Evolutionary conservation across 495 filamentous ascomycete species (phyloP).

Genomic region (Penicillium soppii): DNA sequence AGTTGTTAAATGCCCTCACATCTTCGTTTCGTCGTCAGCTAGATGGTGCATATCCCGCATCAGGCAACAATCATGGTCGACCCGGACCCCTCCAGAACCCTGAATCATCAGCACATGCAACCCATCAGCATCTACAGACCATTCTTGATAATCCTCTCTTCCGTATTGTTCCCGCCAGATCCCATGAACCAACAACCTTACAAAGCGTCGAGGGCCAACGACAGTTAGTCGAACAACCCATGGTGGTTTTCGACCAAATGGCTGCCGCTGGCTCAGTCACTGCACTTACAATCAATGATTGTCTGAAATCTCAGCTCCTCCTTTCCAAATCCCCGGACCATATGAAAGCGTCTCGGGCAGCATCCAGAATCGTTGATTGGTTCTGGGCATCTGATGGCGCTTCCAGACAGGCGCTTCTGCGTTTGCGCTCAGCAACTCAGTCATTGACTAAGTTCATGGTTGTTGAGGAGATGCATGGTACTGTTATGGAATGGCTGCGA

Average conservation of each 20-base stretch:
- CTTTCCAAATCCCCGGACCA: slow-evolving; percentile 21
- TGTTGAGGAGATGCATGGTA: slow-evolving; percentile 36
- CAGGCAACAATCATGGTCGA: slow-evolving; percentile 21
- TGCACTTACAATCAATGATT: slow-evolving; percentile 13
- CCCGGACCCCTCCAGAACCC: slow-evolving; percentile 32
- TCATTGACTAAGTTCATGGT: slow-evolving; percentile 40
- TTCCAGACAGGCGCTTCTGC: slow-evolving; percentile 27
- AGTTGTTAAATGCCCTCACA: slow-evolving; percentile 68
- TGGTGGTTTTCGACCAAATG: slow-evolving; percentile 41
- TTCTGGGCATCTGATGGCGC: slow-evolving; percentile 39
- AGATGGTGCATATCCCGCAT: slow-evolving; percentile 60
- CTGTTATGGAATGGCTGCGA: slow-evolving; percentile 32
- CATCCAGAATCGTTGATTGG: slow-evolving; percentile 37
- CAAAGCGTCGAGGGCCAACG: slow-evolving; percentile 13
- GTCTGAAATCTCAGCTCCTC: slow-evolving; percentile 36
- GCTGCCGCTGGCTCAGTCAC: slow-evolving; percentile 39
- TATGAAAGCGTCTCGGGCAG: slow-evolving; percentile 36
- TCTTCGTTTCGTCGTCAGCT: slow-evolving; percentile 74
- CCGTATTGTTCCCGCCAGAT: slow-evolving; percentile 31
- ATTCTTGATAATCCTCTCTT: slow-evolving; percentile 73
- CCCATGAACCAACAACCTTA: slow-evolving; percentile 10
- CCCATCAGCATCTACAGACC: slow-evolving; percentile 39
- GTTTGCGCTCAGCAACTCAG: slow-evolving; percentile 13
- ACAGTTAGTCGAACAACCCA: slow-evolving; percentile 32
- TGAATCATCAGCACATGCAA: slow-evolving; percentile 49